Conservation (phyloP, 2,329 filamentous ascomycete species). For the Colletotrichum sp. region DNA sequence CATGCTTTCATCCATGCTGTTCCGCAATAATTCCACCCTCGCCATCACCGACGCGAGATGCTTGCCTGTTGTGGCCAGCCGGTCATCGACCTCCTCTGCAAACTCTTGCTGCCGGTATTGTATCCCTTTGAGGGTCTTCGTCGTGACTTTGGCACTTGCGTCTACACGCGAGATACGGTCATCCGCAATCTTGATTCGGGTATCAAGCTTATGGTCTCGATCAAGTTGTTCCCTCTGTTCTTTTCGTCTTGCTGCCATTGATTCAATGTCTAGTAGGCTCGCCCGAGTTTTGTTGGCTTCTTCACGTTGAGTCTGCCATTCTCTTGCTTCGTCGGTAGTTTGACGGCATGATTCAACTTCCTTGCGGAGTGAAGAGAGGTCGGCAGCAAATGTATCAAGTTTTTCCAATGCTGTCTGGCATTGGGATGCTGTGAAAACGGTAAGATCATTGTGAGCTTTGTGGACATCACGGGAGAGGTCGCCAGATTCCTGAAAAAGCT, state of each 20-base stretch:
- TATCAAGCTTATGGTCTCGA: background rate
- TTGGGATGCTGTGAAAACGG: background rate
- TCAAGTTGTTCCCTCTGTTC: background rate
- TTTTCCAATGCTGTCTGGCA: background rate
- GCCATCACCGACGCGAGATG: background rate
- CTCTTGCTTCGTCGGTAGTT: background rate
- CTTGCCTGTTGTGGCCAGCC: background rate
- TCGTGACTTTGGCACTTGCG: background rate
- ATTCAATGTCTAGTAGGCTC: background rate
- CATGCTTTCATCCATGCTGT: background rate
- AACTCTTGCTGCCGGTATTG: background rate
- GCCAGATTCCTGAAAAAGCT: background rate
- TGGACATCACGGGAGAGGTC: slow-evolving; percentile 1
- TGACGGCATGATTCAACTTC: background rate
- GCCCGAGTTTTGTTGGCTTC: background rate
- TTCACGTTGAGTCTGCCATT: background rate
- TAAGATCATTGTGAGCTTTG: slow-evolving; percentile 5
- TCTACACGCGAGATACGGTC: background rate
- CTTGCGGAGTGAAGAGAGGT: background rate
- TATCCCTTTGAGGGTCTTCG: background rate
- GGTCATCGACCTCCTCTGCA: background rate
- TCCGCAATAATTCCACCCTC: background rate
- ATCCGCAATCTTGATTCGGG: background rate
- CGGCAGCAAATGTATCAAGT: background rate
- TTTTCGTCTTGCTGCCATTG: background rate